These are phyloP conservation scores for Strigomonas culicis DNA, from an alignment of 208 protist genomes.

Conservation along the genomic window DNA sequence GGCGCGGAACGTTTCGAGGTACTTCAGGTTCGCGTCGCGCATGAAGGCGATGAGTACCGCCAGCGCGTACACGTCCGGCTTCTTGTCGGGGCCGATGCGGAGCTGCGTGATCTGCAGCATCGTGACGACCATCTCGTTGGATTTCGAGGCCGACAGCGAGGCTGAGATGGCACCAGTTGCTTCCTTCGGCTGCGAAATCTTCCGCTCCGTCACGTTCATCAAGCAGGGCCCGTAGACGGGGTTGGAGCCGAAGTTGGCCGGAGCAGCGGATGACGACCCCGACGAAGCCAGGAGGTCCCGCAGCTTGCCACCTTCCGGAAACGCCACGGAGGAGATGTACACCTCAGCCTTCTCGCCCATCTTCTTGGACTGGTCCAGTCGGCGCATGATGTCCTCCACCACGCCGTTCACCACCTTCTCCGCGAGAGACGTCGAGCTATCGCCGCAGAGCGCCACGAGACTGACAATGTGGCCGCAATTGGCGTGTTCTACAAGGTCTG, in stretches of 20 bases:
- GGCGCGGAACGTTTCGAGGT: conserved; percentile 25
- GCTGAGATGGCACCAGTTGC: conserved; percentile 25
- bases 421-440: conserved; percentile 12
- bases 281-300: conserved; percentile 26
- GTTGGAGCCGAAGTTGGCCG: conserved; percentile 34
- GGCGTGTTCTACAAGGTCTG: conserved; percentile 32
- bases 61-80: conserved; percentile 37
- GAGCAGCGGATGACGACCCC: conserved; percentile 16
- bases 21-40: conserved; percentile 22
- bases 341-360: conserved; percentile 26
- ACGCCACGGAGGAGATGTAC: conserved; percentile 23
- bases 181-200: conserved; percentile 23
- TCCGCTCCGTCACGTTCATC: conserved; percentile 37
- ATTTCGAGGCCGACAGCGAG: conserved; percentile 17
- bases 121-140: conserved; percentile 27
- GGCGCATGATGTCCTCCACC: conserved; percentile 26
- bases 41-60: conserved; percentile 36
- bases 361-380: conserved; percentile 11
- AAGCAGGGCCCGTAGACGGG: conserved; percentile 54
- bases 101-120: conserved; percentile 44
- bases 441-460: conserved; percentile 26
- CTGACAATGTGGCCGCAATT: conserved; percentile 48
- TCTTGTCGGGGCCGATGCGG: conserved; percentile 7
- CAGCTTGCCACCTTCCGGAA: conserved; percentile 18
- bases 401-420: conserved; percentile 20